Base-by-base conservation (phyloP, 2,329 filamentous ascomycete genomes). In the Colletotrichum australisinense region DNA sequence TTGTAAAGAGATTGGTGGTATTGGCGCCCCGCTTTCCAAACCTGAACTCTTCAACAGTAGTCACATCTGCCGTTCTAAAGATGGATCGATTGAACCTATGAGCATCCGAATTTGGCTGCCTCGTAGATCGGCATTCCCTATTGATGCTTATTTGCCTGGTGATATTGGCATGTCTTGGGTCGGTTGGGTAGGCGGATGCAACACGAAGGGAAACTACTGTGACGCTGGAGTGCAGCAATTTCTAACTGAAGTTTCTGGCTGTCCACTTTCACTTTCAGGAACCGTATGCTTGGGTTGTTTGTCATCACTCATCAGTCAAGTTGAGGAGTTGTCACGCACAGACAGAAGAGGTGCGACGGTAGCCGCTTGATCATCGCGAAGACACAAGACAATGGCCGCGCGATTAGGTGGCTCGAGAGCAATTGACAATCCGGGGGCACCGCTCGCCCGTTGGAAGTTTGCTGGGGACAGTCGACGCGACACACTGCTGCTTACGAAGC, bases 21-120 rank as follows among this genome's bases (percentile, higher is more conserved):
- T 63, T 60, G 46, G 35, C 69, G 64, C 65, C 64, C 69, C 69
- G 22, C 64, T 69, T 56, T 26, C 46, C 32, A 30, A 60, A 60
- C 57, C 38, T 63, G 58, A 68, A 26, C 42, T 52, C 42, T 49
- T n/a, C 16, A 28, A 58, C 30, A 68, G 35, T 69, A 63, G 60
- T 53, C 52, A 56, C 42, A 63, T 53, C 38, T 72, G 30, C 57
- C 49, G 65, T 72, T 63, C 52, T 28, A 57, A 56, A 49, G 57
- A 68, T 28, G 58, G 57, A 68, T 62, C 64, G 38, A 49, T 68
- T 58, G 52, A 67, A 69, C 57, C 58, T 58, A 12, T 28, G 38
- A 16, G 22, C 22, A 28, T 53, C 58, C 24, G 38, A 35, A 24
- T 63, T 24, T 22, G 57, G 38, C 49, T 57, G 32, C 38, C 57